phyloP scores from a whole-genome alignment of 192 early-diverging fungal genomes.

The Backusella westeae region DNA sequence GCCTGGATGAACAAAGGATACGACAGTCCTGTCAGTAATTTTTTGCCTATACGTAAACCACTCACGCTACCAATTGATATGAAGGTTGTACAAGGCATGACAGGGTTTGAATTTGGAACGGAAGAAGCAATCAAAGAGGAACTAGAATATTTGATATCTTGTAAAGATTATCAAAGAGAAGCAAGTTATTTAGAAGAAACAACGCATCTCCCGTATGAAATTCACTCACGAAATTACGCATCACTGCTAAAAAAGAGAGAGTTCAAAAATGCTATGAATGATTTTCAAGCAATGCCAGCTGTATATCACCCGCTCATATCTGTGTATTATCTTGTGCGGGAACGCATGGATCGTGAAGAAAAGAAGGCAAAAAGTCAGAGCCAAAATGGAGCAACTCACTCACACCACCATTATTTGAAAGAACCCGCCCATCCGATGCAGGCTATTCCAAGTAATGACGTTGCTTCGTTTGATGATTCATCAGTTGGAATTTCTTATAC shows the following conservation, averaged over 20 bases:
- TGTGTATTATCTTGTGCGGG: slow-evolving; percentile 79
- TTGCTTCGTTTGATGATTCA: not conserved
- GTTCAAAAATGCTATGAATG: slow-evolving; percentile 11
- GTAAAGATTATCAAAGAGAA: slow-evolving; percentile 43
- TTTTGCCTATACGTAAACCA: slow-evolving; percentile 57
- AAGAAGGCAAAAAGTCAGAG: not conserved
- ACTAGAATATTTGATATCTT: slow-evolving; percentile 47
- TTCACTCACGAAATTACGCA: not conserved
- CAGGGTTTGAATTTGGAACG: slow-evolving; percentile 74
- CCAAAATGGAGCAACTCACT: not conserved
- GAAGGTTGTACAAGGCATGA: slow-evolving; percentile 64
- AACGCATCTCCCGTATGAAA: not conserved
- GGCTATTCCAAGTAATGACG: not conserved
- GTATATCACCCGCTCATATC: slow-evolving; percentile 67
- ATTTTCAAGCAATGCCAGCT: slow-evolving; percentile 30
- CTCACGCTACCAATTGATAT: slow-evolving; percentile 54
- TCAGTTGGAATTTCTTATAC: not conserved
- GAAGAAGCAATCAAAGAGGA: slow-evolving; percentile 51
- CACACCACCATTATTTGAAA: not conserved
- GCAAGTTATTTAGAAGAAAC: slow-evolving; percentile 5
- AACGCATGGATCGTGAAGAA: slow-evolving; percentile 54
- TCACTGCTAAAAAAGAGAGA: not conserved
- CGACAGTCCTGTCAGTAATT: slow-evolving; percentile 55
- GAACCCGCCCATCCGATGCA: not conserved
- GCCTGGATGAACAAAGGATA: slow-evolving; percentile 74